Percentiles rank a stretch among this genome's conserved stretches.
phyloP scores from a whole-genome alignment of 139 green algal species.

The Yamagishiella unicocca region DNA sequence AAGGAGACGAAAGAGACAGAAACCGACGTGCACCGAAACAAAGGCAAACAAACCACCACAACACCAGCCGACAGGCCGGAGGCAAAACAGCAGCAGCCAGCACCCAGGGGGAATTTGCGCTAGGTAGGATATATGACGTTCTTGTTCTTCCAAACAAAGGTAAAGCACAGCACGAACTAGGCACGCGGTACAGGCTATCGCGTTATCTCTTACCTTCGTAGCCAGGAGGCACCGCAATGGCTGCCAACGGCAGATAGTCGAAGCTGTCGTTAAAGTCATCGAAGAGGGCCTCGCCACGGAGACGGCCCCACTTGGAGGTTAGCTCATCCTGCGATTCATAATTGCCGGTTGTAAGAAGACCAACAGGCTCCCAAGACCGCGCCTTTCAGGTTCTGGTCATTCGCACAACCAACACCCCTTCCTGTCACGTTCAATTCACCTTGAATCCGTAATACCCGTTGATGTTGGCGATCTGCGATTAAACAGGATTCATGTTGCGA shows the following conservation, averaged over 20 bases:
- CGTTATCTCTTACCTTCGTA: constrained; percentile 8
- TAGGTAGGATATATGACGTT: too few relatives aligned
- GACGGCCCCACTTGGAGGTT: not conserved
- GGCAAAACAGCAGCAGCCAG: too few relatives aligned
- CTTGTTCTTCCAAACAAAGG: too few relatives aligned
- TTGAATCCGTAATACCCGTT: constrained; percentile 10
- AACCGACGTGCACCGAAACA: too few relatives aligned
- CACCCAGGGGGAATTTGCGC: too few relatives aligned
- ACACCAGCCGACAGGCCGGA: too few relatives aligned
- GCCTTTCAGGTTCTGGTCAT: not conserved
- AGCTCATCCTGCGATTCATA: constrained; percentile 20
- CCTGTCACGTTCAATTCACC: not conserved
- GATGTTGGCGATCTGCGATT: not conserved
- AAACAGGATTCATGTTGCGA: too few relatives aligned
- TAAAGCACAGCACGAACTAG: not conserved
- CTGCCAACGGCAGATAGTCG: constrained; percentile 9
- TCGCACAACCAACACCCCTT: not conserved
- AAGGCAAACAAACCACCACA: too few relatives aligned
- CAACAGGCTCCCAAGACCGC: not conserved
- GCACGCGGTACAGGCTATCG: not conserved
- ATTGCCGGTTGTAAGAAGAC: too few relatives aligned
- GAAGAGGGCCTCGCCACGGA: not conserved
- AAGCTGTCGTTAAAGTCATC: constrained; percentile 14
- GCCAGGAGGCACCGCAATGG: not conserved
- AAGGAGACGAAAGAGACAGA: too few relatives aligned